Evolutionary conservation across 768 basidiomycete genomes (phyloP).

Genomic region (Mycena olivaceomarginata): DNA sequence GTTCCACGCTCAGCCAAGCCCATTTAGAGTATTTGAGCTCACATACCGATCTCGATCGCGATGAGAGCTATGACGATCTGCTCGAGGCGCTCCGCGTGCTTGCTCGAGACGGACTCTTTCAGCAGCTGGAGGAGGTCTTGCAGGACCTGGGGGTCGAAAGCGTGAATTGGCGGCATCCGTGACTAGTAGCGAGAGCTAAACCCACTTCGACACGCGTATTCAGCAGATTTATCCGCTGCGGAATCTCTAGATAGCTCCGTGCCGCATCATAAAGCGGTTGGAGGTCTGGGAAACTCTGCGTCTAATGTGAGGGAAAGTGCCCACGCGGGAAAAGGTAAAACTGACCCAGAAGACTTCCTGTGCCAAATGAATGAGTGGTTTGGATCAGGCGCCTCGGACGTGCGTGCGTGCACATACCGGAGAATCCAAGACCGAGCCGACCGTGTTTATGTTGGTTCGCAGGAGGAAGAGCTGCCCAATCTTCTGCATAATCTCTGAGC

Average conservation of each 20-base stretch:
- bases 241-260: slow-evolving; percentile 95
- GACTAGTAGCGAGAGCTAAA: slow-evolving; percentile 21
- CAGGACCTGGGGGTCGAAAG: slow-evolving; percentile 74
- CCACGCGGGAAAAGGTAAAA: slow-evolving; percentile 23
- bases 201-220: slow-evolving; percentile 94
- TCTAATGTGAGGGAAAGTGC: slow-evolving; percentile 4
- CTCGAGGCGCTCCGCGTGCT: slow-evolving; percentile 93
- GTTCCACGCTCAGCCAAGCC: slow-evolving; percentile 25
- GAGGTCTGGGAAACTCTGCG: slow-evolving; percentile 93
- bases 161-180: too few species aligned
- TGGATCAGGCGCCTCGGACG: background rate
- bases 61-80: slow-evolving; percentile 95
- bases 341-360: slow-evolving; percentile 97
- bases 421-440: slow-evolving; percentile 97
- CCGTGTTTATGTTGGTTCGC: slow-evolving; percentile 95
- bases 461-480: slow-evolving; percentile 96
- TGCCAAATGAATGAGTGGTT: slow-evolving; percentile 21
- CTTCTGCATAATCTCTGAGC: slow-evolving; percentile 95
- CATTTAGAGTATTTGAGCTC: slow-evolving; percentile 1
- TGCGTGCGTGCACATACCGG: slow-evolving; percentile 74
- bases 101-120: slow-evolving; percentile 95
- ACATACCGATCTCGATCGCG: slow-evolving; percentile 88
- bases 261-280: slow-evolving; percentile 97
- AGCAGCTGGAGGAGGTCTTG: slow-evolving; percentile 98
- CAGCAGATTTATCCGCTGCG: slow-evolving; percentile 93